phyloP scores from a whole-genome alignment of 805 yeast species.

The Saccharomyces cerevisiae region DNA sequence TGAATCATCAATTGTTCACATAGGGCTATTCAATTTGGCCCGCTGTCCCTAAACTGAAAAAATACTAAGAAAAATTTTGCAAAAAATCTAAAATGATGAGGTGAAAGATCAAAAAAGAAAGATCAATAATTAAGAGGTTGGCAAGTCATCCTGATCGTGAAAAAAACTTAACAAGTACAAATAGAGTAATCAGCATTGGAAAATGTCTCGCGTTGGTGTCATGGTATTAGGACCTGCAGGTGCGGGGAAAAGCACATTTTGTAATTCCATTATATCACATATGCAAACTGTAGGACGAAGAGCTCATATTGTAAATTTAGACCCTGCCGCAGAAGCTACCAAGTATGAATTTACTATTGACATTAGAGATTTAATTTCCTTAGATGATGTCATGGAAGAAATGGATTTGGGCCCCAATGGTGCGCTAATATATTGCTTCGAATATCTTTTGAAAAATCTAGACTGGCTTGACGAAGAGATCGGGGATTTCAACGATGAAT shows the following conservation, averaged over 20 bases:
- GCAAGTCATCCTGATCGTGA: background rate
- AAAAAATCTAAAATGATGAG: background rate
- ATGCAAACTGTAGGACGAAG: constrained; percentile 87
- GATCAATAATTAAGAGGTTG: background rate
- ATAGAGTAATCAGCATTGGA: background rate
- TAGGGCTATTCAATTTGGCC: background rate
- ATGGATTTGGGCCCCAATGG: constrained; percentile 92
- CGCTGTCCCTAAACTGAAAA: background rate
- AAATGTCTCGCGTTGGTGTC: constrained; percentile 91
- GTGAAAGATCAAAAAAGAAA: background rate
- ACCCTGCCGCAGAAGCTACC: constrained; percentile 94
- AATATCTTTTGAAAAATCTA: constrained; percentile 74
- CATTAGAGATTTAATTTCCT: constrained; percentile 79
- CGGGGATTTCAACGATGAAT: constrained; percentile 93
- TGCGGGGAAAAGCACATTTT: constrained; percentile 90
- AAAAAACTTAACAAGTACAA: background rate
- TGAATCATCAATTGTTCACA: background rate
- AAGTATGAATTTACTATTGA: constrained; percentile 90
- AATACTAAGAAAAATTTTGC: background rate
- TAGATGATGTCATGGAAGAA: constrained; percentile 94
- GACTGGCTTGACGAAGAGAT: constrained; percentile 98
- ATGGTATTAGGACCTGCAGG: constrained; percentile 97
- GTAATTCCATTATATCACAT: constrained; percentile 77
- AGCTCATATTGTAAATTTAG: constrained; percentile 89
- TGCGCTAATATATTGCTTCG: constrained; percentile 87